These are phyloP conservation scores for Fusarium palustre DNA, from an alignment of 2,329 filamentous ascomycete genomes.

Conservation along the genomic window DNA sequence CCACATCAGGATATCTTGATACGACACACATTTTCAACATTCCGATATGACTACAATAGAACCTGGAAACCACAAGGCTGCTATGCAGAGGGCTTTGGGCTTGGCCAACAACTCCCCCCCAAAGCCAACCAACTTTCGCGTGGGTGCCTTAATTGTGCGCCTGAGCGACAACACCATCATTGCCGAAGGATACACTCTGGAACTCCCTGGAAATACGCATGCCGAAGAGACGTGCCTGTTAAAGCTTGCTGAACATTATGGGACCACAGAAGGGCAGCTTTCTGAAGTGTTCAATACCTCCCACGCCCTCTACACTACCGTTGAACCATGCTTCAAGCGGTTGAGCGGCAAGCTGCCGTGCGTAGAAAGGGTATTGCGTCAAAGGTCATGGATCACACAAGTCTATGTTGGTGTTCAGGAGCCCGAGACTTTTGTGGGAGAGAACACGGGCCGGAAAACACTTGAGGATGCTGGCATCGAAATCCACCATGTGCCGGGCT, in stretches of 20 bases:
- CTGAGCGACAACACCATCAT: constrained; percentile 69
- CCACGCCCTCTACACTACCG: constrained; percentile 83
- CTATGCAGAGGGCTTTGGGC: constrained; percentile 78
- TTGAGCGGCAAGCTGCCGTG: constrained; percentile 82
- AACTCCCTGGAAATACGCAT: constrained; percentile 92
- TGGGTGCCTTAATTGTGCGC: constrained; percentile 88
- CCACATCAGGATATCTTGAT: not conserved
- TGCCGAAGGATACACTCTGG: constrained; percentile 88
- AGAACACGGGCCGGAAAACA: constrained; percentile 79
- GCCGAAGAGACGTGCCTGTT: constrained; percentile 92
- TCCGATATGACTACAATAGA: constrained; percentile 42
- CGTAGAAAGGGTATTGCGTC: constrained; percentile 79
- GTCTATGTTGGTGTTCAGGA: constrained; percentile 92
- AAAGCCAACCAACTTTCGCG: constrained; percentile 90
- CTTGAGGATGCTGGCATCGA: constrained; percentile 79
- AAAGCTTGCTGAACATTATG: constrained; percentile 70
- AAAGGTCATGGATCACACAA: constrained; percentile 72
- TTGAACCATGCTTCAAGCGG: constrained; percentile 84
- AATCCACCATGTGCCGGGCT: constrained; percentile 77
- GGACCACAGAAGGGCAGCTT: constrained; percentile 66
- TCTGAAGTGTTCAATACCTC: constrained; percentile 52
- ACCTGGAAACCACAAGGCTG: constrained; percentile 58
- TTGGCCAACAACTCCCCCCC: constrained; percentile 83
- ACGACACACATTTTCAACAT: not conserved
- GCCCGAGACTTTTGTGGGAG: constrained; percentile 87